These are phyloP conservation scores for Lignosus rhinocerotis DNA, from an alignment of 1,284 basidiomycete genomes.

Conservation along the genomic window DNA sequence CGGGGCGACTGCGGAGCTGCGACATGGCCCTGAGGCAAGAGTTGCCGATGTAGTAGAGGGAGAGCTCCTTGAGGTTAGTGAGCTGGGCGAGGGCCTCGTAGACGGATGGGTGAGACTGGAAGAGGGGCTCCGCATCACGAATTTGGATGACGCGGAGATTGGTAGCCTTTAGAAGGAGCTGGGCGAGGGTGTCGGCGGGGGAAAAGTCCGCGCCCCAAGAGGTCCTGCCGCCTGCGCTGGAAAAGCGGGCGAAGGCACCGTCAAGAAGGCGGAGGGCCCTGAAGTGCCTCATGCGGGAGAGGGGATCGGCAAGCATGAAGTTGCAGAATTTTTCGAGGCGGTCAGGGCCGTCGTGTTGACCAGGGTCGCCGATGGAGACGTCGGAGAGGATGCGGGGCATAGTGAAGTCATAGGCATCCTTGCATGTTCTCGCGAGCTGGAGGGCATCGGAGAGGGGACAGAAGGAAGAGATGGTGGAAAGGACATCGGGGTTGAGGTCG, in stretches of 20 bases:
- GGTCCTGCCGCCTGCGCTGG: slow-evolving; percentile 7
- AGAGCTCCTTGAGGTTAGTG: slow-evolving; percentile 20
- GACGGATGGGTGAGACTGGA: slow-evolving; percentile 23
- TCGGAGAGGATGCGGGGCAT: slow-evolving; percentile 25
- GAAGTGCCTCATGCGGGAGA: slow-evolving; percentile 16
- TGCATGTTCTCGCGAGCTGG: slow-evolving; percentile 23
- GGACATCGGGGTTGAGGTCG: slow-evolving; percentile 22
- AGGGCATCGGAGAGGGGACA: slow-evolving; percentile 18
- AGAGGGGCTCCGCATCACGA: slow-evolving; percentile 27
- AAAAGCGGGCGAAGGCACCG: slow-evolving; percentile 23
- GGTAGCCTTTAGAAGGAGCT: slow-evolving; percentile 20
- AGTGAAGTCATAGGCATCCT: slow-evolving; percentile 18
- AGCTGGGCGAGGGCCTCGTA: slow-evolving; percentile 23
- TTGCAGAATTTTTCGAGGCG: slow-evolving; percentile 20
- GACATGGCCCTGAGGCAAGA: slow-evolving; percentile 25
- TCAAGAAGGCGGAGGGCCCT: slow-evolving; percentile 25
- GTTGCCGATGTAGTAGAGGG: slow-evolving; percentile 28
- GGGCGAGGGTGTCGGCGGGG: slow-evolving; percentile 21
- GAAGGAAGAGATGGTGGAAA: slow-evolving; percentile 20
- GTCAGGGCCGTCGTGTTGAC: slow-evolving; percentile 15
- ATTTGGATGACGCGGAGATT: slow-evolving; percentile 26
- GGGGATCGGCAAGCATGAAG: slow-evolving; percentile 21
- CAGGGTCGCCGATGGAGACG: slow-evolving; percentile 21
- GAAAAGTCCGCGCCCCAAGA: slow-evolving; percentile 25
- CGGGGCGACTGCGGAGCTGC: slow-evolving; percentile 20